Evolutionary conservation across 1,284 basidiomycete genomes (phyloP), one percentile per base, ranked within the genome.

Genomic region (Leccinum ponderosum): DNA sequence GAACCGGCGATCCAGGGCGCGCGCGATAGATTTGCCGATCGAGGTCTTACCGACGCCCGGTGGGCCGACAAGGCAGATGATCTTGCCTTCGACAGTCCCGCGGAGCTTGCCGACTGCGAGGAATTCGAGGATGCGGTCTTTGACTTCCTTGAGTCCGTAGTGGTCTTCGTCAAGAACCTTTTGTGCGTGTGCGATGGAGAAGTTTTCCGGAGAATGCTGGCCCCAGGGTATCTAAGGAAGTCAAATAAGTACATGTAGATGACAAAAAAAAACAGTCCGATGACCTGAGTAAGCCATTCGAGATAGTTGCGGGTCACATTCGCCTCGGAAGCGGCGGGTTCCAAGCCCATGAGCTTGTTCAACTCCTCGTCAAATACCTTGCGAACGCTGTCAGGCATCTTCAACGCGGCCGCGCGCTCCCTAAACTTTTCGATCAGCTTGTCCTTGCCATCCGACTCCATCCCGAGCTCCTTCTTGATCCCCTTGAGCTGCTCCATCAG

Each of bases 401-500:
- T 93, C 68, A 98, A 79, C 62, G 82, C 78, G 35, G 84, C 87
- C 1, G 95, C 96, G 63, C 97, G 88, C 72, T 97, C 94, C 76
- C 89, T 92, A 80, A 98, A 97, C 80, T 97, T 95, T 75, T 97
- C 94, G 55, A 98, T 91, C 63, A 98, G 80, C 78, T 96, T 97
- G 79, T 98, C 97, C 81, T 98, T 98, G 44, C 97, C 97, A 69
- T 99, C 97, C 35, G 89, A 91, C 77, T 97, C 95, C 87, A 98
- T 94, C 4, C 97, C 97, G 6, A 99, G 84, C 78, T 98, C 97
- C 81, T 97, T 97, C 83, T 99, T 98, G 79, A 99, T 99, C 2
- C 94, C 95, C 78, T 97, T 98, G 64, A 99, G 86, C 78, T 99
- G 97, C 76, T 99, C 97, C 92, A 95, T 96, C 61, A 99, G 82